Evolutionary conservation across 352 stramenopile species (phyloP).

Genomic region (Poterioochromonas sp.): DNA sequence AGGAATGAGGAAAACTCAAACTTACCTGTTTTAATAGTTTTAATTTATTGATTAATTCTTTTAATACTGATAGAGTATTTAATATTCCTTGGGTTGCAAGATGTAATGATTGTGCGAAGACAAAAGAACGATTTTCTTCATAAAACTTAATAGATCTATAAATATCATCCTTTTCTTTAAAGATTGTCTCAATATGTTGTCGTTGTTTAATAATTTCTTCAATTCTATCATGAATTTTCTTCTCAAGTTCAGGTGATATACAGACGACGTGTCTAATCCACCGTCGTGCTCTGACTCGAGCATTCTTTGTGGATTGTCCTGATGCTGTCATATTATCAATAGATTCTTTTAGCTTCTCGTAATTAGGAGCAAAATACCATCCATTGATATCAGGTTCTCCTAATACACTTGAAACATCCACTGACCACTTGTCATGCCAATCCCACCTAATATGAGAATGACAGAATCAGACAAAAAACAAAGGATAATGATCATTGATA

Average conservation of each 20-base stretch:
- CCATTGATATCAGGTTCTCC: constrained; percentile 1
- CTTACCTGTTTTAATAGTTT: background rate
- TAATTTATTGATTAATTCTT: constrained; percentile 5
- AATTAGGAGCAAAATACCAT: background rate
- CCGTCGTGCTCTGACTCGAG: background rate
- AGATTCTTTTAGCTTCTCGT: background rate
- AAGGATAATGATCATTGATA: background rate
- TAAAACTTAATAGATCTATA: background rate
- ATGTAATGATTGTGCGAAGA: constrained; percentile 23
- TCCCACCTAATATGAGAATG: constrained; percentile 2
- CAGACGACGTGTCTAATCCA: background rate
- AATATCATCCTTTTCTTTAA: background rate
- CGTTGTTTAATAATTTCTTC: background rate
- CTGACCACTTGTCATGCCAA: background rate
- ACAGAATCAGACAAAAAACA: background rate
- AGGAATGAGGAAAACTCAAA: background rate
- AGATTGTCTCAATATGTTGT: background rate
- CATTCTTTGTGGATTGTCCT: background rate
- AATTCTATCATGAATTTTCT: background rate
- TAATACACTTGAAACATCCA: background rate
- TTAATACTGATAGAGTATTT: background rate
- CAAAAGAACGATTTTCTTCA: background rate
- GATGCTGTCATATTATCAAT: background rate
- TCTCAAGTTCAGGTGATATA: background rate
- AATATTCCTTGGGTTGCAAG: constrained; percentile 8